phyloP scores from a whole-genome alignment of 2,329 filamentous ascomycete species.

The Claviceps maximensis region DNA sequence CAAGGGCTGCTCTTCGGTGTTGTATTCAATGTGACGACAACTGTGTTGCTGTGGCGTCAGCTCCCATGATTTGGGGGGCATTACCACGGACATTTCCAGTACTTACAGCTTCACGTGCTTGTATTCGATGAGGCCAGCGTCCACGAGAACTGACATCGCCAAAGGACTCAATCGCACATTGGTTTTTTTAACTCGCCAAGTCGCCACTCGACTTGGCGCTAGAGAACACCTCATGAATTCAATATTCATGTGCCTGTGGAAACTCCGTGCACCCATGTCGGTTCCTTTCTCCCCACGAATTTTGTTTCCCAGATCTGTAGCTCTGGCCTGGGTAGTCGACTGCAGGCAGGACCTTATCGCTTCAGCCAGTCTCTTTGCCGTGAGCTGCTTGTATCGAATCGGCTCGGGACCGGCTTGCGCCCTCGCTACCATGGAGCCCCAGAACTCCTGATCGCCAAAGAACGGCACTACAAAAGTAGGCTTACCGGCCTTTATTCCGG shows the following conservation, averaged over 20 bases:
- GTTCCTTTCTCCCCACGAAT: constrained; percentile 61
- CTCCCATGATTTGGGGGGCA: too few relatives aligned
- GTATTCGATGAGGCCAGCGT: constrained; percentile 45
- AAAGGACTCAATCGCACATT: constrained; percentile 60
- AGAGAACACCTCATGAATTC: constrained; percentile 56
- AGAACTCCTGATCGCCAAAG: constrained; percentile 76
- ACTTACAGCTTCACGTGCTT: too few relatives aligned
- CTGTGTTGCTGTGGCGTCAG: too few relatives aligned
- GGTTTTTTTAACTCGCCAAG: constrained; percentile 61
- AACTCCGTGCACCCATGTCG: constrained; percentile 50
- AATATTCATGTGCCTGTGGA: constrained; percentile 62
- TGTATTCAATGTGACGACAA: too few relatives aligned
- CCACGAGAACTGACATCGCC: constrained; percentile 56
- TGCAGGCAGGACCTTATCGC: constrained; percentile 49
- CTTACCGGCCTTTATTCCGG: constrained; percentile 66
- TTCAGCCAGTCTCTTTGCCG: constrained; percentile 48
- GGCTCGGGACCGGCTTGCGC: constrained; percentile 61
- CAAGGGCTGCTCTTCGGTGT: too few relatives aligned
- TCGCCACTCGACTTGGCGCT: constrained; percentile 51
- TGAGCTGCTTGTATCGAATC: constrained; percentile 56
- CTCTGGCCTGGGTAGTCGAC: constrained; percentile 44
- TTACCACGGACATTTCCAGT: too few relatives aligned
- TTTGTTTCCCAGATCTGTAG: constrained; percentile 43
- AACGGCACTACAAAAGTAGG: constrained; percentile 79
- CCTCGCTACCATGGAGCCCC: constrained; percentile 62